A percentile compares a stretch with the other conserved stretches of the same genome.
These are phyloP conservation scores for Castanea sativa DNA, from an alignment of 306 rosid species.

Conservation along the genomic window DNA sequence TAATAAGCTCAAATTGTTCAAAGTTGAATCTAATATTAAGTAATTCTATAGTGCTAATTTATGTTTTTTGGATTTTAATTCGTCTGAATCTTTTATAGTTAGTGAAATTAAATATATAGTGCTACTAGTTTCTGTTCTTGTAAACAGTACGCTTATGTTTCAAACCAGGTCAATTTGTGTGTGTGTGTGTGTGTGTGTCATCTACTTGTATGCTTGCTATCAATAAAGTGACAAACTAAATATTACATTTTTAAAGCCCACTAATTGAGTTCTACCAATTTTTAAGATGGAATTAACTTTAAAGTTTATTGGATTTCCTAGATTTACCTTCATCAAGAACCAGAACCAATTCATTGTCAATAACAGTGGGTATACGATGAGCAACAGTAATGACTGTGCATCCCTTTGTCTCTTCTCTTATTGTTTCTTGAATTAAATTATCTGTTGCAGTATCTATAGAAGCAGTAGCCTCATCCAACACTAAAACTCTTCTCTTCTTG, in stretches of 20 bases:
- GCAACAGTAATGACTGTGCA: constrained; percentile 88
- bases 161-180: no score
- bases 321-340: constrained; percentile 77
- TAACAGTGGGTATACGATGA: constrained; percentile 80
- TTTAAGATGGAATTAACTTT: neutral
- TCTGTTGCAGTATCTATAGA: constrained; percentile 86
- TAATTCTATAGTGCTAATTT: neutral
- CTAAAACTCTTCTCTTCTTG: constrained; percentile 68
- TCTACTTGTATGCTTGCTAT: neutral
- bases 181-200: no score
- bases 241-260: neutral
- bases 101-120: neutral
- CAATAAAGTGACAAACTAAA: neutral
- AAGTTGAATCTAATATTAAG: neutral
- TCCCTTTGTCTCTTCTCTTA: constrained; percentile 65
- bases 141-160: neutral
- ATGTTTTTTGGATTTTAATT: neutral
- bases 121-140: neutral
- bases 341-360: constrained; percentile 77
- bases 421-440: constrained; percentile 71
- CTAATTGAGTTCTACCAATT: neutral
- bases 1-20: neutral
- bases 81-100: neutral
- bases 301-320: neutral
- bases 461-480: constrained; percentile 94